Base-by-base conservation (phyloP, 2,329 filamentous ascomycete species). In the Pseudocercospora ulei region DNA sequence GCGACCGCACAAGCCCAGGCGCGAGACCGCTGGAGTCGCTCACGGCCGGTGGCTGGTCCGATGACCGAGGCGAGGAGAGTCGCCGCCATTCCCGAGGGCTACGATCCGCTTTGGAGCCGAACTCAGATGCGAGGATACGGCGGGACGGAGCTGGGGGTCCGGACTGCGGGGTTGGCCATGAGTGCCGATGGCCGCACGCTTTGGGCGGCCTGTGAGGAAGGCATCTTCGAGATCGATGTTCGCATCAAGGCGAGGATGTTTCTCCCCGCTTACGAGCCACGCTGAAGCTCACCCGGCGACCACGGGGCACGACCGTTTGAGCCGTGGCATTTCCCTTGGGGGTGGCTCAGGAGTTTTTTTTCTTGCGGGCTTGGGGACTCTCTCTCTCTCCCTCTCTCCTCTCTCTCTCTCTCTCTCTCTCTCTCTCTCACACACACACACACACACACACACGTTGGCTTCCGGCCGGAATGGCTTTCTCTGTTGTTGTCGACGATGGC, bases 191-290 rank as follows among this genome's bases (percentile, higher is more conserved):
- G 67, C 5, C 51, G 63, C 12, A 66, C 52, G 38, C 51, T 70
- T 22, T 70, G 66, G 53, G 66, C 62, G 22, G 65, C 64, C 3
- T 66, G 63, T 20, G 77, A 83, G 55, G 76, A 82, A 49, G 82
- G 82, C 39, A 79, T 87, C 38, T 83, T 83, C 53, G 80, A 86
- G 61, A 75, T 83, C 51, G 71, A 70, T 20, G 69, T 87, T 48
- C 77, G 84, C 55, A 52, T 77, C 11, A 67, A 72, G 33, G 68
- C 65, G 40, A 69, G 82, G 43, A 81, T 76, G 58, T 58, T 55
- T 25, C 63, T 60, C 44, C 61, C 63, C 3, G 61, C 62, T 20
- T 53, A 66, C 23, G 56, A 58, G 25, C 29, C 42, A 27, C 34
- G 47, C 18, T 56, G 44, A 40, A 13, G 22, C n/a, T n/a, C n/a